These are phyloP conservation scores for Tolypocladium amazonense DNA, from an alignment of 2,329 filamentous ascomycete genomes.

Conservation along the genomic window DNA sequence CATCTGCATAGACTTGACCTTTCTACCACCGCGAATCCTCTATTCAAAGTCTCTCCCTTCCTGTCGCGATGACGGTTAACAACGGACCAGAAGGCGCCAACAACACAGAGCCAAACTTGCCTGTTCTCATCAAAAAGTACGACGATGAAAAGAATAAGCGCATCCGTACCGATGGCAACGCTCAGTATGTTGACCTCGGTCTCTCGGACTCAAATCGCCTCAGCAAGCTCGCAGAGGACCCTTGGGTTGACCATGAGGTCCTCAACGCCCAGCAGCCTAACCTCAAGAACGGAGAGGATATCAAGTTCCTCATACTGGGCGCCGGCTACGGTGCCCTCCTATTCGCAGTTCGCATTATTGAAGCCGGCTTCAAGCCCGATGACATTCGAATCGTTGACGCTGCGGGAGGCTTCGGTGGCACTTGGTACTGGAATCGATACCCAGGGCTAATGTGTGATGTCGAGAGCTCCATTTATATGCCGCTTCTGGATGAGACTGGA, in stretches of 20 bases:
- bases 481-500: slow-evolving; percentile 47
- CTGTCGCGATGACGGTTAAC: background rate
- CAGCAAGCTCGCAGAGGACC: slow-evolving; percentile 18
- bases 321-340: slow-evolving; percentile 23
- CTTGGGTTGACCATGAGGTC: slow-evolving; percentile 22
- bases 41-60: background rate
- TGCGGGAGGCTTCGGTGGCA: slow-evolving; percentile 35
- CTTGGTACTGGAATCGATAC: slow-evolving; percentile 43
- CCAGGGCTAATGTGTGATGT: slow-evolving; percentile 44
- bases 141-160: slow-evolving; percentile 22
- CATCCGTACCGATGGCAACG: slow-evolving; percentile 16
- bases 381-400: slow-evolving; percentile 31
- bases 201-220: slow-evolving; percentile 11
- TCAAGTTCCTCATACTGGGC: slow-evolving; percentile 18
- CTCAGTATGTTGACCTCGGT: slow-evolving; percentile 21
- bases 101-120: background rate
- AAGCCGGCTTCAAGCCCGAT: slow-evolving; percentile 12
- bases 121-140: slow-evolving; percentile 15
- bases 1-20: background rate
- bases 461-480: slow-evolving; percentile 50
- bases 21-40: background rate
- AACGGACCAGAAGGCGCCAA: background rate
- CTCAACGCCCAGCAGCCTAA: slow-evolving; percentile 13
- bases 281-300: slow-evolving; percentile 14
- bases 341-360: slow-evolving; percentile 14